These are phyloP conservation scores for Aspergillus luchuensis DNA, from an alignment of 2,329 filamentous ascomycete genomes.

Conservation along the genomic window DNA sequence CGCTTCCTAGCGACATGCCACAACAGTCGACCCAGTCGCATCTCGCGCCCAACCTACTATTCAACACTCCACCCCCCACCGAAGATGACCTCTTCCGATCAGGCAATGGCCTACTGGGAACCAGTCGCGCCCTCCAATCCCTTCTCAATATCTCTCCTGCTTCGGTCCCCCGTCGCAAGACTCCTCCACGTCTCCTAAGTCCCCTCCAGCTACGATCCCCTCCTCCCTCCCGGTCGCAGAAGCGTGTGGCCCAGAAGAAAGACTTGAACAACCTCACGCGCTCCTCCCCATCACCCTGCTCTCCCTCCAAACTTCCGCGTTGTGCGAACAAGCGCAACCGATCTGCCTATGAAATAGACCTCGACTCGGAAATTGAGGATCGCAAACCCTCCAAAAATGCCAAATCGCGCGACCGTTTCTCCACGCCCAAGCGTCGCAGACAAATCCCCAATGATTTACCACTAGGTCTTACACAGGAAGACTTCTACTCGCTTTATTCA, in stretches of 20 bases:
- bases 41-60: constrained; percentile 38
- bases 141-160: constrained; percentile 45
- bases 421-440: constrained; percentile 50
- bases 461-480: constrained; percentile 44
- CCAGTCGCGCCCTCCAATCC: constrained; percentile 46
- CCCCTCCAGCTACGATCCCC: constrained; percentile 37
- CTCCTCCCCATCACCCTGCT: constrained; percentile 23
- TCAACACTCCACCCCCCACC: constrained; percentile 43
- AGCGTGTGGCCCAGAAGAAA: constrained; percentile 11
- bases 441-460: constrained; percentile 48
- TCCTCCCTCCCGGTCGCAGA: constrained; percentile 34
- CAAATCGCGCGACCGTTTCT: constrained; percentile 29
- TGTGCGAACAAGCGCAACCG: constrained; percentile 46
- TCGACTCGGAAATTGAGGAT: constrained; percentile 15
- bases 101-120: constrained; percentile 44
- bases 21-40: constrained; percentile 35
- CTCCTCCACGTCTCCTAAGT: constrained; percentile 43
- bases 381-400: constrained; percentile 21
- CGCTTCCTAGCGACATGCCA: constrained; percentile 48
- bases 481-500: constrained; percentile 47
- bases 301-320: constrained; percentile 32
- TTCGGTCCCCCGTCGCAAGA: constrained; percentile 38
- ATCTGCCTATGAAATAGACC: constrained; percentile 27
- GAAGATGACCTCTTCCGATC: constrained; percentile 34
- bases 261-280: constrained; percentile 21